Base-by-base conservation (phyloP, 345 rosid genomes). In the Punica granatum region DNA sequence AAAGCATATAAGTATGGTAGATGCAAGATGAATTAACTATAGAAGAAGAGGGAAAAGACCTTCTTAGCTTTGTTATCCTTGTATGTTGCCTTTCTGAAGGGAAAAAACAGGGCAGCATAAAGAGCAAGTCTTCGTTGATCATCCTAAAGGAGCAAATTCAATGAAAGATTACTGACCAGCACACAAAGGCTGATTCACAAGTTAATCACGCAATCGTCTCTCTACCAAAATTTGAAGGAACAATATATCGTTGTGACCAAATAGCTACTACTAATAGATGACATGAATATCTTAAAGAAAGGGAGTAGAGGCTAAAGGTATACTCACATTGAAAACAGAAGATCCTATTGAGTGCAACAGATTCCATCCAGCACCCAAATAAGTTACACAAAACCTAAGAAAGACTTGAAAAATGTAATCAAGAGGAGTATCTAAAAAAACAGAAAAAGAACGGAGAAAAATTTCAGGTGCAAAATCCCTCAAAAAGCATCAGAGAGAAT, bases 101-200 rank as follows among this genome's bases (percentile, higher is more conserved):
- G 95, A 67, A 89, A 86, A 85, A 93, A 93, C 51, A 93, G 71
- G 63, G 98, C 91, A 64, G 96, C 83, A 81, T 90, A 93, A 36
- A 85, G 67, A 64, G 84, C 75, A 60, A 93, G 84, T 79, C 96
- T 86, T 74, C 83, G 79, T 66, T 89, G 85, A 53, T 93, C 95
- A 68, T 76, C 91, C 98, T 92, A 70, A 70, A 74, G 73, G 64
- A 72, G 71, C n/a, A 72, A 37, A 61, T 68, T 39, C 70, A 67
- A 51, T 49, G n/a, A 43, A 30, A 41, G 19, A 51, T 13, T 16
- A 43, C 34, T 35, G n/a, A 51, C 31, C 16, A 61, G 63, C 44
- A 63, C 28, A 64, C 44, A 60, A 56, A 7, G 26, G 14, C 28
- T 28, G 33, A 11, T 10, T 14, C 61, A 56, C 19, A 26, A 13